phyloP scores from a whole-genome alignment of 2,329 filamentous ascomycete species.

The Clarireedia paspali region DNA sequence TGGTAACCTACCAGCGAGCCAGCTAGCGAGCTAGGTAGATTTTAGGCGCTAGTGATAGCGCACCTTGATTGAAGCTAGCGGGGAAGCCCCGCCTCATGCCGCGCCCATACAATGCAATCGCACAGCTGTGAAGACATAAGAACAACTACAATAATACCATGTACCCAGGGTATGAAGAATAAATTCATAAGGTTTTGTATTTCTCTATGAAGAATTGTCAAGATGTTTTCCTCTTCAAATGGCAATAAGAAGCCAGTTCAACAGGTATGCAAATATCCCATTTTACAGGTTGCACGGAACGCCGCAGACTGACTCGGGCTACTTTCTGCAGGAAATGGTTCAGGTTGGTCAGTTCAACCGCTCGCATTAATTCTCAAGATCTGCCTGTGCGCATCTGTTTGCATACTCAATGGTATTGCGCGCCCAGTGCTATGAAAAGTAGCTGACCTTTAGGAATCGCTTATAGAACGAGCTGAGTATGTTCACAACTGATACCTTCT shows the following conservation, averaged over 20 bases:
- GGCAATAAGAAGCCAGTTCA: conserved; percentile 62
- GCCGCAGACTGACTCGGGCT: conserved; percentile 7
- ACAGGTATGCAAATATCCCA: conserved; percentile 48
- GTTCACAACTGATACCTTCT: not conserved
- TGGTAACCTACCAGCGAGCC: not conserved
- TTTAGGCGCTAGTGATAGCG: not conserved
- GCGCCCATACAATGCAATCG: not conserved
- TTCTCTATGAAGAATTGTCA: conserved; percentile 11
- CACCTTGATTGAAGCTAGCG: not conserved
- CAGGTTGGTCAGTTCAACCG: conserved; percentile 80
- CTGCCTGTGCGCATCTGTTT: not conserved
- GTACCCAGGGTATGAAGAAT: not conserved
- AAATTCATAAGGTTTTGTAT: not conserved
- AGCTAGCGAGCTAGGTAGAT: not conserved
- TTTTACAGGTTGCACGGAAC: conserved; percentile 3
- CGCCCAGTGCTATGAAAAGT: not conserved
- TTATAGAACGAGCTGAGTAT: conserved; percentile 9
- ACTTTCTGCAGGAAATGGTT: conserved; percentile 78
- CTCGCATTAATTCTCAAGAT: conserved; percentile 6
- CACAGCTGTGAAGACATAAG: not conserved
- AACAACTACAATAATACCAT: not conserved
- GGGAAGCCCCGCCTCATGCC: not conserved
- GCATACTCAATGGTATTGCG: not conserved
- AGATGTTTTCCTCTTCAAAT: conserved; percentile 58
- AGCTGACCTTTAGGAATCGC: not conserved